Percentiles rank a stretch among this genome's conserved stretches.
Evolutionary conservation across 306 rosid genomes (phyloP).

Genomic region (Rubus idaeus): DNA sequence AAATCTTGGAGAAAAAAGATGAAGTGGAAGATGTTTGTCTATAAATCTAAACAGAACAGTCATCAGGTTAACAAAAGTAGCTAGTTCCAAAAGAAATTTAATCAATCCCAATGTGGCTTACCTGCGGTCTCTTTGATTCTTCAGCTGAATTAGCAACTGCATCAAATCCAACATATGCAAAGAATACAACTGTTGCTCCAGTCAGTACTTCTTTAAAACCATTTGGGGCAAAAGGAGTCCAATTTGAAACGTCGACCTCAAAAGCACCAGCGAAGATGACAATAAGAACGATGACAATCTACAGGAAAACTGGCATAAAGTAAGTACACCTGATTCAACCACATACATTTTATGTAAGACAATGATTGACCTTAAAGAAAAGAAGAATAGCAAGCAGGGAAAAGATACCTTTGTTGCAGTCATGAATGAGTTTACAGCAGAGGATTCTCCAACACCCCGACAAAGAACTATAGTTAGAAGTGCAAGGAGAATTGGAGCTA

Average conservation of each 20-base stretch:
- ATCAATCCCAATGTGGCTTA: conserved; percentile 32
- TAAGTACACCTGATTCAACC: conserved; percentile 20
- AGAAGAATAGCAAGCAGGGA: conserved; percentile 13
- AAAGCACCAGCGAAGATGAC: conserved; percentile 81
- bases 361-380: conserved; percentile 15
- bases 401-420: conserved; percentile 75
- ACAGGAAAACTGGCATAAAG: conserved; percentile 36
- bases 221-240: conserved; percentile 96
- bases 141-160: conserved; percentile 99
- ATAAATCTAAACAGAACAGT: conserved; percentile 6
- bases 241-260: conserved; percentile 89
- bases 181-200: conserved; percentile 96
- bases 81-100: conserved; percentile 17
- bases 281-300: conserved; percentile 72
- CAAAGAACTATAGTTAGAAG: conserved; percentile 77
- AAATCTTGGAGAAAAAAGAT: neutral
- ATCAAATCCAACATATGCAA: conserved; percentile 98
- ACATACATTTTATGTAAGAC: conserved; percentile 7
- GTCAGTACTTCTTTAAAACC: conserved; percentile 68
- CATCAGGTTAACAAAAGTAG: conserved; percentile 13
- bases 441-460: conserved; percentile 80
- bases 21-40: neutral
- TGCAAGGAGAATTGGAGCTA: conserved; percentile 82
- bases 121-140: conserved; percentile 96
- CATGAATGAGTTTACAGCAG: conserved; percentile 77